A percentile compares a stretch with the other conserved stretches of the same genome.
These are phyloP conservation scores for Pyrrhoderma lamaoense DNA, from an alignment of 1,284 basidiomycete species.

Conservation along the genomic window DNA sequence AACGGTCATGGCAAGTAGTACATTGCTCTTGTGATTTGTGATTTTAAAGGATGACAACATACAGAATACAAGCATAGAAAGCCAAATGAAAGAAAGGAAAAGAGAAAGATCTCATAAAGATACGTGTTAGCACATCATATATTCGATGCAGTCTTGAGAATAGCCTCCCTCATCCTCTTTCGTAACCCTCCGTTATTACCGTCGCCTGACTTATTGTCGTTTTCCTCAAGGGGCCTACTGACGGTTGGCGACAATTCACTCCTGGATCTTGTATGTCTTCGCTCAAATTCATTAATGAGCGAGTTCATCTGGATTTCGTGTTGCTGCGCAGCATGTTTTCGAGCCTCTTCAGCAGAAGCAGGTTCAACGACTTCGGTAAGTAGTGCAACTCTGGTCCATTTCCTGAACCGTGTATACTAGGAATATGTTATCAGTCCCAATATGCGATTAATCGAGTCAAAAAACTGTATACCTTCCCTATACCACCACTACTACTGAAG, in stretches of 20 bases:
- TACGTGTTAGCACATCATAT: not conserved
- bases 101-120: too few species aligned
- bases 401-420: slow-evolving; percentile 75
- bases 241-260: slow-evolving; percentile 3
- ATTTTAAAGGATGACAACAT: too few species aligned
- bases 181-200: slow-evolving; percentile 5
- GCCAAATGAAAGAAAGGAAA: too few species aligned
- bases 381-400: slow-evolving; percentile 79
- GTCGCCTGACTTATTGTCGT: slow-evolving; percentile 5
- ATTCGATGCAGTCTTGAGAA: slow-evolving; percentile 7
- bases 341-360: slow-evolving; percentile 21
- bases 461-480: slow-evolving; percentile 61
- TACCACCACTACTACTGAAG: slow-evolving; percentile 66
- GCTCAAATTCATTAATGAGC: not conserved
- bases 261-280: not conserved
- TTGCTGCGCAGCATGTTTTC: slow-evolving; percentile 1
- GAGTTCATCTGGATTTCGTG: not conserved
- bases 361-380: slow-evolving; percentile 65
- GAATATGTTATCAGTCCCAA: not conserved
- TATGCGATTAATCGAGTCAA: not conserved
- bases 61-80: too few species aligned
- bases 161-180: slow-evolving; percentile 14
- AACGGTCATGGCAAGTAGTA: too few species aligned
- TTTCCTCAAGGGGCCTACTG: slow-evolving; percentile 7
- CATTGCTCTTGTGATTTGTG: too few species aligned